These are phyloP conservation scores for Neohortaea acidophila DNA, from an alignment of 495 filamentous ascomycete genomes.

Conservation along the genomic window DNA sequence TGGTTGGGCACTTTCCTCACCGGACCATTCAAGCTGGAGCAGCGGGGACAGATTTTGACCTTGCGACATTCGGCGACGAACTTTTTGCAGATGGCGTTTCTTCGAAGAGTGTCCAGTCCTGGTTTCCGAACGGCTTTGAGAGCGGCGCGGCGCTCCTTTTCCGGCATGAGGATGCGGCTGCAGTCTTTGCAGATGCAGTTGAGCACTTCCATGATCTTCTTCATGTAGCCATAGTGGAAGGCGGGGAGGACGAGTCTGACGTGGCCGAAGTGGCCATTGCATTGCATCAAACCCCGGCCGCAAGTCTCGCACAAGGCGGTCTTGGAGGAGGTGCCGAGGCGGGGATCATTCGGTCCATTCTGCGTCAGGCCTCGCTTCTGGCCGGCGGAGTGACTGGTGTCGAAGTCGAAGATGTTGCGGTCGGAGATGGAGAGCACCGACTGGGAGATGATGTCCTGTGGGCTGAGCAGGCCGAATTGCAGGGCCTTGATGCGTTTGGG, in stretches of 20 bases:
- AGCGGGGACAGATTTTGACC: slow-evolving; percentile 57
- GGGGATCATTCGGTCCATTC: slow-evolving; percentile 73
- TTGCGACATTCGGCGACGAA: slow-evolving; percentile 82
- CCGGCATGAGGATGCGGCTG: slow-evolving; percentile 59
- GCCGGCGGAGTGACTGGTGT: slow-evolving; percentile 34
- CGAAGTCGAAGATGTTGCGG: slow-evolving; percentile 75
- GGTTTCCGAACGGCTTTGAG: slow-evolving; percentile 66
- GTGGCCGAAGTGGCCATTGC: slow-evolving; percentile 91
- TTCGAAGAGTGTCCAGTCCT: slow-evolving; percentile 70
- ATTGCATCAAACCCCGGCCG: slow-evolving; percentile 54
- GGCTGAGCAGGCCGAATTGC: slow-evolving; percentile 86
- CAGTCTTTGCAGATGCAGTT: slow-evolving; percentile 90
- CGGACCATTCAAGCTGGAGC: slow-evolving; percentile 65
- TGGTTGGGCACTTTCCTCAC: slow-evolving; percentile 67
- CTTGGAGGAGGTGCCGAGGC: slow-evolving; percentile 78
- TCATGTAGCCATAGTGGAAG: slow-evolving; percentile 92
- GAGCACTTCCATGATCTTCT: slow-evolving; percentile 71
- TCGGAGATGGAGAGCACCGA: slow-evolving; percentile 84
- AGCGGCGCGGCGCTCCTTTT: slow-evolving; percentile 53
- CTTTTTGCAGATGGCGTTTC: slow-evolving; percentile 63
- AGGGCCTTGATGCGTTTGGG: slow-evolving; percentile 86
- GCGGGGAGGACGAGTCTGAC: slow-evolving; percentile 76
- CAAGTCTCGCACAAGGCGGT: slow-evolving; percentile 66
- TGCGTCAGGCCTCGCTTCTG: slow-evolving; percentile 41
- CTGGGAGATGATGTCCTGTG: slow-evolving; percentile 86